These are phyloP conservation scores for Chrysosporium keratinophilum DNA, from an alignment of 2,329 filamentous ascomycete species.

Conservation along the genomic window DNA sequence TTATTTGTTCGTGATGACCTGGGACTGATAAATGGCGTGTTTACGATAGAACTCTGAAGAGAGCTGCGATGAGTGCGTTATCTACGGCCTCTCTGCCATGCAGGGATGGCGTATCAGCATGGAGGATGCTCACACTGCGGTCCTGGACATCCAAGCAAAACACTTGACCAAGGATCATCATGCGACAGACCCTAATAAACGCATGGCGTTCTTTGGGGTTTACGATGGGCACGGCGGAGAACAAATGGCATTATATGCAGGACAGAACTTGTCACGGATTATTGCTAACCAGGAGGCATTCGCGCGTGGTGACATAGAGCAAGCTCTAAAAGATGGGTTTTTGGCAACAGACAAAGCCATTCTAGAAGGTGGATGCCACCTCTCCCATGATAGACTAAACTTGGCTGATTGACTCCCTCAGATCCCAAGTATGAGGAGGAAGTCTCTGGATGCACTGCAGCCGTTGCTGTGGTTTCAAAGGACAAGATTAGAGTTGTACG, in stretches of 20 bases:
- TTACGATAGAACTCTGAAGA: slow-evolving; percentile 50
- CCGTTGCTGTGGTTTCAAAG: slow-evolving; percentile 76
- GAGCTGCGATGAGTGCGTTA: slow-evolving; percentile 83
- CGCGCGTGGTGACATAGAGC: slow-evolving; percentile 80
- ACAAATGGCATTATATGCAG: slow-evolving; percentile 87
- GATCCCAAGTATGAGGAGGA: slow-evolving; percentile 96
- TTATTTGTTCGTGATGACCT: slow-evolving; percentile 1
- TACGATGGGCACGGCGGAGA: slow-evolving; percentile 97
- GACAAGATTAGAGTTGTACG: slow-evolving; percentile 92
- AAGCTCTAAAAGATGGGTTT: slow-evolving; percentile 94
- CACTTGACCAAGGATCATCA: slow-evolving; percentile 42
- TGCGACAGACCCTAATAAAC: slow-evolving; percentile 52
- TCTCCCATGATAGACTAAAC: not conserved
- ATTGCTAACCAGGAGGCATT: slow-evolving; percentile 91
- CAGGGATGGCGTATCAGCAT: slow-evolving; percentile 99
- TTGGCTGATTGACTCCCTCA: slow-evolving; percentile 31
- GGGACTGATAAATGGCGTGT: slow-evolving; percentile 20
- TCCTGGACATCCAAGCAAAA: slow-evolving; percentile 72
- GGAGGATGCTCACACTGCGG: slow-evolving; percentile 87
- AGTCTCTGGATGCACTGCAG: slow-evolving; percentile 94
- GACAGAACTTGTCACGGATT: slow-evolving; percentile 87
- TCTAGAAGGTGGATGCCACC: slow-evolving; percentile 61
- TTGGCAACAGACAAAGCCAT: slow-evolving; percentile 93
- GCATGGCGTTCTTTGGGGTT: slow-evolving; percentile 91
- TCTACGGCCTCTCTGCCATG: slow-evolving; percentile 96